Conservation (phyloP, 371 early-diverging fungal genomes). For the Massospora cicadina region DNA sequence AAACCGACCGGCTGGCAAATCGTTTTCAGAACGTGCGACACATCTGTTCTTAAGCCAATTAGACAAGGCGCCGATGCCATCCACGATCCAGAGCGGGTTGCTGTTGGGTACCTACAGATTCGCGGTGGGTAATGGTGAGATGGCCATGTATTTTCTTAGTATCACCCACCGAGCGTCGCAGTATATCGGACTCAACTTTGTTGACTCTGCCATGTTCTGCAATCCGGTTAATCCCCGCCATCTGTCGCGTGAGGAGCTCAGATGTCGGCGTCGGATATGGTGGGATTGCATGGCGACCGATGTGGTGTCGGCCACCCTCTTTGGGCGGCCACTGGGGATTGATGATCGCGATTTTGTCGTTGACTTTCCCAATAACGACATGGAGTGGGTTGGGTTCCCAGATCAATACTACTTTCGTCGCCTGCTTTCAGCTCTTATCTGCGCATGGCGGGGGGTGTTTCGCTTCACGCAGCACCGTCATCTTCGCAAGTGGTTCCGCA, state of each 20-base stretch:
- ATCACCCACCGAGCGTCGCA: slow-evolving; percentile 8
- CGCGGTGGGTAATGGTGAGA: slow-evolving; percentile 8
- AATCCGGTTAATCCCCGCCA: slow-evolving; percentile 3
- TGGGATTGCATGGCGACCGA: slow-evolving; percentile 10
- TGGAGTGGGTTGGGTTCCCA: background rate
- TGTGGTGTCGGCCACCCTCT: slow-evolving; percentile 1
- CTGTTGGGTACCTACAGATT: slow-evolving; percentile 6
- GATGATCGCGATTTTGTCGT: slow-evolving; percentile 11
- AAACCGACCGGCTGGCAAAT: slow-evolving; percentile 1
- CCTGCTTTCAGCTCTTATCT: background rate
- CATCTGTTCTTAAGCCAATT: background rate
- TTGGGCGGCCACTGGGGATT: slow-evolving; percentile 9
- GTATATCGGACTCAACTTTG: slow-evolving; percentile 8
- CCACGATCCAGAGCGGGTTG: slow-evolving; percentile 2
- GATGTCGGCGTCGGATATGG: slow-evolving; percentile 7
- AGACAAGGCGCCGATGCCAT: background rate
- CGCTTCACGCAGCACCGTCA: slow-evolving; percentile 10
- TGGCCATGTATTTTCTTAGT: slow-evolving; percentile 5
- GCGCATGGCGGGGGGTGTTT: slow-evolving; percentile 7
- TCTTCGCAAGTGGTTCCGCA: slow-evolving; percentile 9
- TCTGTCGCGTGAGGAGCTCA: background rate
- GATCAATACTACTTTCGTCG: slow-evolving; percentile 1
- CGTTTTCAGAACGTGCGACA: background rate
- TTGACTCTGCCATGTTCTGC: slow-evolving; percentile 7
- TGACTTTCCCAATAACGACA: slow-evolving; percentile 1